Conservation (phyloP, 768 basidiomycete species). For the Paxillus ammoniavirescens region DNA sequence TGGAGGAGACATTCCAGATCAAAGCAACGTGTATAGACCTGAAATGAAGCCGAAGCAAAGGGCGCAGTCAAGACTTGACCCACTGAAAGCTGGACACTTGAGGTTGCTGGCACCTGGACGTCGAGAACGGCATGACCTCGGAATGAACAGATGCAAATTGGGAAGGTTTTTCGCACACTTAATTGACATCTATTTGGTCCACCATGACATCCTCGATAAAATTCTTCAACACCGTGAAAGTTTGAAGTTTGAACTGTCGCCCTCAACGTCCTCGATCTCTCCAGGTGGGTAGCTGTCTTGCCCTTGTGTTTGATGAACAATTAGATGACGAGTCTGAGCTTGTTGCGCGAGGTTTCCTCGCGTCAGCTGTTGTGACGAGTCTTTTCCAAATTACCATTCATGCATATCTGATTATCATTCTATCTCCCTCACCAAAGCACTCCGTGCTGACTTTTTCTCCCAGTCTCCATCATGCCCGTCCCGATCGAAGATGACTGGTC, state of each 20-base stretch:
- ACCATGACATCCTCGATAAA: constrained; percentile 7
- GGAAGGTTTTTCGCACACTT: constrained; percentile 20
- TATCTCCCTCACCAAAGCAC: neutral
- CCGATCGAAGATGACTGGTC: constrained; percentile 66
- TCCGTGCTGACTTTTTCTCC: constrained; percentile 7
- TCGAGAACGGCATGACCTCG: neutral
- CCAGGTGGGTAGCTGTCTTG: constrained; percentile 20
- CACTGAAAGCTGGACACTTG: neutral
- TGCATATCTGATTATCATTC: constrained; percentile 72
- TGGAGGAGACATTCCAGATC: constrained; percentile 51
- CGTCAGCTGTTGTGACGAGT: constrained; percentile 59
- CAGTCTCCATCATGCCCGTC: constrained; percentile 38
- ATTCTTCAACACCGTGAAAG: constrained; percentile 1
- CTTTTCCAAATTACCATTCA: constrained; percentile 78
- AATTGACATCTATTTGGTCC: constrained; percentile 1
- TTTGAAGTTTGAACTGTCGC: constrained; percentile 12
- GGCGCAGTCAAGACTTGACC: neutral
- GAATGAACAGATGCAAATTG: constrained; percentile 7
- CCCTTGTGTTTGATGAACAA: constrained; percentile 41
- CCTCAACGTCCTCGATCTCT: constrained; percentile 1
- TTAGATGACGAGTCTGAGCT: constrained; percentile 85
- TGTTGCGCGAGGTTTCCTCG: constrained; percentile 60
- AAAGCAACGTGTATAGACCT: constrained; percentile 1
- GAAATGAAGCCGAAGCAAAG: neutral
- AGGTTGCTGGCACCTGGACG: too few species aligned